Base-by-base conservation (phyloP, 768 basidiomycete genomes). In the Boletus tomentosulus region DNA sequence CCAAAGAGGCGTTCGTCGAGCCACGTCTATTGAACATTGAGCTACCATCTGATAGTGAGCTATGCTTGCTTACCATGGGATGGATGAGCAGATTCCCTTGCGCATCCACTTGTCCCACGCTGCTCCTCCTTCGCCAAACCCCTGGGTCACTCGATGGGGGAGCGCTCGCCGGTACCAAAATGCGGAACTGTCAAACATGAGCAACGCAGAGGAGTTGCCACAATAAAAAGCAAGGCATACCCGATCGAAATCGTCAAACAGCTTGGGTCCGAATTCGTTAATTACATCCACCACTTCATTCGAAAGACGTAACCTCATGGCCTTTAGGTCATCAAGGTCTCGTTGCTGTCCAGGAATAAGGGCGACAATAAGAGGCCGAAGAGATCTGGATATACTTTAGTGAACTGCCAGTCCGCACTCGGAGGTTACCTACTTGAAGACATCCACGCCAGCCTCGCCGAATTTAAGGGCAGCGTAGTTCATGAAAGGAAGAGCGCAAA, bases 371-470 rank as follows among this genome's bases (percentile, higher is more conserved):
- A 98, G 78, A 10, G 96, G 96, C 33, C 91, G 83, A 31, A 98
- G 76, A 16, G 95, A 97, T 69, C 93, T 97, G 53, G 35, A 55
- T n/a, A 11, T 25, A 56, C 51, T 11, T 62, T 51, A 46, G 57
- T 46, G 10, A 53, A 49, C 48, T 47, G 45, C 31, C 15, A 34
- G 28, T 28, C 48, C 19, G 33, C 16, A 46, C 42, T 48, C 48
- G 10, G 19, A n/a, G 31, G 46, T 46, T n/a, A 73, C 88, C 60
- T 62, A 95, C 94, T 98, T 98, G 50, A 94, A 77, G 27, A 98
- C 93, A 63, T 98, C 96, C 84, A 97, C 87, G 24, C 95, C 96
- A 33, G 95, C 96, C 69, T 98, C 96, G 41, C 96, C 96, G 63
- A 98, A 98, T 70, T 97, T 96, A 49, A 98, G 80, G 6, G 96